Percentiles rank a stretch among this genome's conserved stretches.
Conservation (phyloP, 192 early-diverging fungal genomes). For the Coemansia sp. region DNA sequence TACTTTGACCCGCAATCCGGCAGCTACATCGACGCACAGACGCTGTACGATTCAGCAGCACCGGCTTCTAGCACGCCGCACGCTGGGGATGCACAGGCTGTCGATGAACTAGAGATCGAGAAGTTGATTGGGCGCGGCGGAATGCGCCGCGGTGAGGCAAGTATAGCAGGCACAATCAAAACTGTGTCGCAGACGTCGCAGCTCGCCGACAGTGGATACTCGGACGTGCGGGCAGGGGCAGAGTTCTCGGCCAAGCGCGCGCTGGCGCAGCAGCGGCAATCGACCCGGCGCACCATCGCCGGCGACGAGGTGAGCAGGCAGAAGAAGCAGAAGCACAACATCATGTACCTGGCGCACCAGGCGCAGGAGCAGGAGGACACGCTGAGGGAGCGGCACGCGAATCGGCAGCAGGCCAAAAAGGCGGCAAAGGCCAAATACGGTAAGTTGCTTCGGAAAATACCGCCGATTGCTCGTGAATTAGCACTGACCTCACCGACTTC, state of each 20-base stretch:
- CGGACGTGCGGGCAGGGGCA: slow-evolving; percentile 23
- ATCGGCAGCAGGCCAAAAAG: slow-evolving; percentile 60
- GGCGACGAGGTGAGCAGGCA: slow-evolving; percentile 33
- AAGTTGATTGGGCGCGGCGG: slow-evolving; percentile 33
- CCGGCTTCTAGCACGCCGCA: background rate
- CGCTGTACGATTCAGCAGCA: slow-evolving; percentile 1
- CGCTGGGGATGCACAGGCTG: slow-evolving; percentile 8
- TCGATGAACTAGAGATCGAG: slow-evolving; percentile 23
- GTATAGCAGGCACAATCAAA: slow-evolving; percentile 2
- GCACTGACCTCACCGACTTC: background rate
- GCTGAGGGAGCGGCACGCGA: slow-evolving; percentile 62
- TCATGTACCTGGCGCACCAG: slow-evolving; percentile 74
- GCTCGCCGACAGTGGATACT: slow-evolving; percentile 29
- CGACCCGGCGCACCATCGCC: slow-evolving; percentile 19
- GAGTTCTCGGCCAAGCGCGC: slow-evolving; percentile 19
- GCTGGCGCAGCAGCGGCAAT: slow-evolving; percentile 13
- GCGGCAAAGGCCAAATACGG: slow-evolving; percentile 71
- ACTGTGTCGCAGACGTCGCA: slow-evolving; percentile 21
- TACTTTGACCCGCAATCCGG: slow-evolving; percentile 27
- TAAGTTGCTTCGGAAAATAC: slow-evolving; percentile 6
- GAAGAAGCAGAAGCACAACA: slow-evolving; percentile 75
- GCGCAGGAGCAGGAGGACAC: slow-evolving; percentile 65
- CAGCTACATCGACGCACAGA: slow-evolving; percentile 28
- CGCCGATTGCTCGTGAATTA: background rate
- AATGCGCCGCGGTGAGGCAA: slow-evolving; percentile 27